phyloP scores from a whole-genome alignment of 345 rosid genomes.

The Eucalyptus brandiana region DNA sequence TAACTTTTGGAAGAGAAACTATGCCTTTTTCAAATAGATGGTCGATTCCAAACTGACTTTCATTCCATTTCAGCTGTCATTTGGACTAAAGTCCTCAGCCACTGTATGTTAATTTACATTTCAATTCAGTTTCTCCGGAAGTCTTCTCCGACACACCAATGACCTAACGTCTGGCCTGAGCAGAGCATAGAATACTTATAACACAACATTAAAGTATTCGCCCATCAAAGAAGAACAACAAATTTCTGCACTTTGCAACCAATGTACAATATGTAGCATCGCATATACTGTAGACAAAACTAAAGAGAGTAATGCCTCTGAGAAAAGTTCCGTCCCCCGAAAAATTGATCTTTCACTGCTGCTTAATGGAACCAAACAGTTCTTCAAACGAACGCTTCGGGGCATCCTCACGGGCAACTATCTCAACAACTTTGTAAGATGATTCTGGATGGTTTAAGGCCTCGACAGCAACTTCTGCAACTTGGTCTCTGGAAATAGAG shows the following conservation, averaged over 20 bases:
- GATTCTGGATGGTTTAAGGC: conserved; percentile 56
- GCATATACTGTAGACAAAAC: not conserved
- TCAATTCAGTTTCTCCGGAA: not conserved
- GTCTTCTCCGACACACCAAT: not conserved
- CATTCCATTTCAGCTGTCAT: not conserved
- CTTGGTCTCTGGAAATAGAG: conserved; percentile 72
- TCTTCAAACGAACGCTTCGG: conserved; percentile 48
- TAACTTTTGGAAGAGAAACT: not conserved
- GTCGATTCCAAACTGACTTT: not conserved
- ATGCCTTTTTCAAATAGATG: not conserved
- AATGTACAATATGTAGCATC: not conserved
- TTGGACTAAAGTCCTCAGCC: not conserved
- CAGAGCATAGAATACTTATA: not conserved
- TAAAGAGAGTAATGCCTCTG: not conserved
- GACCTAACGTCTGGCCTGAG: not conserved
- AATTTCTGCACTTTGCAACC: not conserved
- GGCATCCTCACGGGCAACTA: conserved; percentile 56
- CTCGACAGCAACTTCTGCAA: conserved; percentile 80
- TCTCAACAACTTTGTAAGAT: conserved; percentile 72
- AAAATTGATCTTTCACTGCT: conserved; percentile 1
- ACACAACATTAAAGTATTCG: not conserved
- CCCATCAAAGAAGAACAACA: not conserved
- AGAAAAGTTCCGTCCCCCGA: not conserved
- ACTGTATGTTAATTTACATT: not conserved
- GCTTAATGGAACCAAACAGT: conserved; percentile 60